Evolutionary conservation across 1,284 basidiomycete genomes (phyloP).

Genomic region (Grifola frondosa): DNA sequence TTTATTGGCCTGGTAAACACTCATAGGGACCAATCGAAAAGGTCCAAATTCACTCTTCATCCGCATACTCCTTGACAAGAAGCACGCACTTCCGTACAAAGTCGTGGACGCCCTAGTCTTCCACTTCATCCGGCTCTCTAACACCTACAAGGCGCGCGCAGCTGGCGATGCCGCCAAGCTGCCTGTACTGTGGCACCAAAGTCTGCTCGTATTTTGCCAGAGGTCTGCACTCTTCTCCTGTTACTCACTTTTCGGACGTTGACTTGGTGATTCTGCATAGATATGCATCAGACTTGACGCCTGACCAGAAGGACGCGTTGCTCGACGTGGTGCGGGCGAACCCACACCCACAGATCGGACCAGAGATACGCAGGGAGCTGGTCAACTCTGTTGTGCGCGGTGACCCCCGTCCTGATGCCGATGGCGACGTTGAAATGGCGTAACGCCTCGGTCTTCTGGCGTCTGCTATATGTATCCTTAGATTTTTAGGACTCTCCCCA

Average conservation of each 20-base stretch:
- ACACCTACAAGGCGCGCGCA: slow-evolving; percentile 76
- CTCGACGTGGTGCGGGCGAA: slow-evolving; percentile 89
- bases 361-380: slow-evolving; percentile 89
- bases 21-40: slow-evolving; percentile 20
- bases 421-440: slow-evolving; percentile 38
- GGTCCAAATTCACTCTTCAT: slow-evolving; percentile 97
- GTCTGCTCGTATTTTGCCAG: slow-evolving; percentile 92
- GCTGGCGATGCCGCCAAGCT: slow-evolving; percentile 72
- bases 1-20: too few relatives aligned
- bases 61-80: slow-evolving; percentile 96
- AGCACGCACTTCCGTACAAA: slow-evolving; percentile 97
- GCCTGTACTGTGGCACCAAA: slow-evolving; percentile 98
- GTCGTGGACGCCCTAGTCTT: slow-evolving; percentile 97
- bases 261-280: slow-evolving; percentile 38
- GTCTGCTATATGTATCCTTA: too few relatives aligned
- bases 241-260: background rate
- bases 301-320: slow-evolving; percentile 97
- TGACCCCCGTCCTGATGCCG: slow-evolving; percentile 54
- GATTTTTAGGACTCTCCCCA: too few relatives aligned
- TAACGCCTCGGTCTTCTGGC: too few relatives aligned
- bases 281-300: slow-evolving; percentile 95
- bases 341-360: slow-evolving; percentile 85
- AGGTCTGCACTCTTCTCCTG: slow-evolving; percentile 46
- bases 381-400: slow-evolving; percentile 72
- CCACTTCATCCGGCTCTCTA: slow-evolving; percentile 95